Evolutionary conservation across 129 eudicot genomes (phyloP), one percentile per base, ranked within the genome.

Genomic region (Pulicaria dysenterica): DNA sequence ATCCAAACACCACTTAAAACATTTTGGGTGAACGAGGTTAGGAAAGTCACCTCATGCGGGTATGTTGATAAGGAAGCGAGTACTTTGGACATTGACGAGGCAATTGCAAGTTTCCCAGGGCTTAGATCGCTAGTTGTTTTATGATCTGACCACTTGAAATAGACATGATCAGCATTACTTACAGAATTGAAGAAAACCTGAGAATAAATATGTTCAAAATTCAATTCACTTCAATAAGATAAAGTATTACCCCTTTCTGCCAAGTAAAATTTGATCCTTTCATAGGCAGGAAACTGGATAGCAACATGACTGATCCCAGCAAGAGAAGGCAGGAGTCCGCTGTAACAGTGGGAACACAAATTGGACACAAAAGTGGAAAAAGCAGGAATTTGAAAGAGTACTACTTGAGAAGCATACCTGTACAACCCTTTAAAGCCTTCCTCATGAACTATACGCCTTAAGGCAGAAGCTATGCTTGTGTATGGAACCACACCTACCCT

Each of bases 231-330:
- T 58, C 39, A 73, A 51, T 16, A 10, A 71, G 69, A 58, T 15
- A 68, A 68, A 36, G 66, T 16, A 61, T 75, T 88, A 94, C 99
- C 91, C 67, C 81, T 91, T 64, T 75, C 79, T 24, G 99, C 99
- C 56, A 90, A 83, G 85, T 79, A 94, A 64, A 70, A 73, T 64
- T 94, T 94, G 51, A 94, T 82, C 79, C 76, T 81, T 79, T 94
- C 99, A 72, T 94, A 94, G 58, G 97, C 89, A 1, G 99, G 99
- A 79, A 94, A 94, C 66, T 94, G 99, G 82, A 94, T 94, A 39
- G 99, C 96, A 58, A 90, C 99, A 39, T 94, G 99, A 81, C 88
- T 90, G 37, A 94, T 81, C 69, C 99, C 98, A 57, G 96, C 98
- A 48, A 94, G 82, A 11, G 99, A 94, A 19, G 99, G 99, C 75